phyloP scores from a whole-genome alignment of 257 asterid genomes.

The Handroanthus guayacan region DNA sequence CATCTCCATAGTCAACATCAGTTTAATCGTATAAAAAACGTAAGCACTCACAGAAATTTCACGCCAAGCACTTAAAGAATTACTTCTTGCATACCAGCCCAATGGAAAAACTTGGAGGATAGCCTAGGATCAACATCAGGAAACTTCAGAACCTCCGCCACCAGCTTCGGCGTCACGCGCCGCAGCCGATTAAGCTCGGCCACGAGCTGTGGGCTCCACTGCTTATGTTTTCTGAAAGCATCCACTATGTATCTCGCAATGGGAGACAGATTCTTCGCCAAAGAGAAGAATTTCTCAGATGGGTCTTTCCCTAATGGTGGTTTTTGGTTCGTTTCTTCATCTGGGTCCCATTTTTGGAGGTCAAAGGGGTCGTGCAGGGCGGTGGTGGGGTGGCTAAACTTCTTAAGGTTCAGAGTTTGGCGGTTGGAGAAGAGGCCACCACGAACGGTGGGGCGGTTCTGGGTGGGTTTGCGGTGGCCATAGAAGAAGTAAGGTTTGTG shows the following conservation, averaged over 20 bases:
- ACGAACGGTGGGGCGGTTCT: slow-evolving; percentile 85
- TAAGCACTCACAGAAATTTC: slow-evolving; percentile 1
- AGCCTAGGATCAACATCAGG: slow-evolving; percentile 82
- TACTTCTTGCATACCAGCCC: slow-evolving; percentile 78
- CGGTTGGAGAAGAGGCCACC: slow-evolving; percentile 94
- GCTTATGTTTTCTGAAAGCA: slow-evolving; percentile 72
- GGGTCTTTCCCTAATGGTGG: slow-evolving; percentile 53
- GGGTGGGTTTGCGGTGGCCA: slow-evolving; percentile 94
- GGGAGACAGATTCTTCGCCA: slow-evolving; percentile 81
- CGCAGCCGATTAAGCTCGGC: slow-evolving; percentile 82
- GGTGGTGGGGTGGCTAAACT: slow-evolving; percentile 42
- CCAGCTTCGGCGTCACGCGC: slow-evolving; percentile 89
- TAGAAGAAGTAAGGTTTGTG: slow-evolving; percentile 80
- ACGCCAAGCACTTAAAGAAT: not conserved
- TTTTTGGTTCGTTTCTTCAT: slow-evolving; percentile 33
- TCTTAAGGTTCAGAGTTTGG: slow-evolving; percentile 49
- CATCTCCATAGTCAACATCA: not conserved
- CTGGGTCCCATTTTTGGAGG: slow-evolving; percentile 90
- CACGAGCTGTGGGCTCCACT: slow-evolving; percentile 74
- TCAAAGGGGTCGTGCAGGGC: slow-evolving; percentile 54
- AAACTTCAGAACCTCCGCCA: slow-evolving; percentile 81
- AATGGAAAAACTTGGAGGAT: slow-evolving; percentile 80
- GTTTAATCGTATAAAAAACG: slow-evolving; percentile 22
- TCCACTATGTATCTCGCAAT: slow-evolving; percentile 87
- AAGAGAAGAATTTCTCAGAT: slow-evolving; percentile 68